A percentile compares a stretch with the other conserved stretches of the same genome.
Evolutionary conservation across 805 yeast species (phyloP).

Genomic region (Candida ipomoeae): DNA sequence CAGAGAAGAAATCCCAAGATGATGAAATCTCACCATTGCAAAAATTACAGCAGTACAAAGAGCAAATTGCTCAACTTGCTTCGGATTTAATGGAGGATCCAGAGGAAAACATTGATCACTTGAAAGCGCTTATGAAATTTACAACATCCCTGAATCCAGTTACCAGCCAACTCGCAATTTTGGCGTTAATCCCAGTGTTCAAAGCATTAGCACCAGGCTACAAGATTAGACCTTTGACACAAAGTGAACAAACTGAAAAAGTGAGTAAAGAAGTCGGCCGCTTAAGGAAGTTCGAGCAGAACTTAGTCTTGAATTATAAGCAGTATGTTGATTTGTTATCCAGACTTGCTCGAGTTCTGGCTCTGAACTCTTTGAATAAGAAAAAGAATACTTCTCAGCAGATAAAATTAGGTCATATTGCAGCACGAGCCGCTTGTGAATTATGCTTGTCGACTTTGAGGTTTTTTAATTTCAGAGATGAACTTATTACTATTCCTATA

Average conservation of each 20-base stretch:
- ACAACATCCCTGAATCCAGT: constrained; percentile 61
- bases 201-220: constrained; percentile 86
- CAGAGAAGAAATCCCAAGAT: neutral
- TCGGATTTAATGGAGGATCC: constrained; percentile 80
- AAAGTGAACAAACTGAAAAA: constrained; percentile 73
- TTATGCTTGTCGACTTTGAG: constrained; percentile 57
- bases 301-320: constrained; percentile 64
- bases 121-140: constrained; percentile 69
- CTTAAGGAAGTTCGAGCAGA: constrained; percentile 77
- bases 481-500: constrained; percentile 61
- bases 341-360: constrained; percentile 37
- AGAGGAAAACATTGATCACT: constrained; percentile 67
- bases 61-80: constrained; percentile 78
- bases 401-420: constrained; percentile 49
- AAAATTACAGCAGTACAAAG: constrained; percentile 60
- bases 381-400: constrained; percentile 29
- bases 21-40: constrained; percentile 44
- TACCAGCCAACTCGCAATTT: constrained; percentile 64
- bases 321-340: constrained; percentile 58
- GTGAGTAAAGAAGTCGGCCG: constrained; percentile 79
- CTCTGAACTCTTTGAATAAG: constrained; percentile 34
- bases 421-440: constrained; percentile 78
- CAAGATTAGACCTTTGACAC: constrained; percentile 77
- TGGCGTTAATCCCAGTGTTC: constrained; percentile 81
- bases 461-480: constrained; percentile 79